Percentiles rank a stretch among this genome's conserved stretches.
Conservation (phyloP, 2,329 filamentous ascomycete species). For the Calycina herbarum region DNA sequence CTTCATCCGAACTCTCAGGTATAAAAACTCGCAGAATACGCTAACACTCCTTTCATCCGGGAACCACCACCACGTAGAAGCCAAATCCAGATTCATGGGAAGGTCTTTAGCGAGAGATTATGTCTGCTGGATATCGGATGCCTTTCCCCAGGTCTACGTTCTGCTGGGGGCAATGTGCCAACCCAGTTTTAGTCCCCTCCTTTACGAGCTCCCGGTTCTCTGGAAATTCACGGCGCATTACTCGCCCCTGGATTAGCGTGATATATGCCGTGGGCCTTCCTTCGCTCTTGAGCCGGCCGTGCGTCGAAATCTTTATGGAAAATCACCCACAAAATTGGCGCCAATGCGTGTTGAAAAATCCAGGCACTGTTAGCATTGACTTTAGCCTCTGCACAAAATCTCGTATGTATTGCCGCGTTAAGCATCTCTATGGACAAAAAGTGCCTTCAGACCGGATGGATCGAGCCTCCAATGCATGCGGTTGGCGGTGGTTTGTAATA, state of each 20-base stretch:
- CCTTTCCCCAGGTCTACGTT: too few relatives aligned
- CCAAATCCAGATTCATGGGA: not conserved
- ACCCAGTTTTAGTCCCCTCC: too few relatives aligned
- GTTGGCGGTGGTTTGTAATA: not conserved
- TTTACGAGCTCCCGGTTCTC: not conserved
- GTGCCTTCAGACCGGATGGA: too few relatives aligned
- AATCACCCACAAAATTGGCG: not conserved
- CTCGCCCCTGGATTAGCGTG: not conserved
- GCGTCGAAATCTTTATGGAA: not conserved
- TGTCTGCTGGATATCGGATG: too few relatives aligned
- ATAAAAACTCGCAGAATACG: not conserved
- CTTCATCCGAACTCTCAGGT: slow-evolving; percentile 2
- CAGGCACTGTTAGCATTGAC: not conserved
- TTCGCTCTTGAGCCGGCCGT: not conserved
- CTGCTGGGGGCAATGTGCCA: too few relatives aligned
- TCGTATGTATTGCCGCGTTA: too few relatives aligned
- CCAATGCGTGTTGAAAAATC: not conserved
- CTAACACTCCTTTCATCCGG: not conserved
- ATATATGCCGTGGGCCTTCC: not conserved
- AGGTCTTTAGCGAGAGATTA: too few relatives aligned
- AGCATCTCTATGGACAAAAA: too few relatives aligned
- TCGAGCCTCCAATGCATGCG: too few relatives aligned
- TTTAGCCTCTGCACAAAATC: too few relatives aligned
- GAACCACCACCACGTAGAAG: not conserved
- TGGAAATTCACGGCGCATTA: not conserved